Percentiles rank a stretch among this genome's conserved stretches.
These are phyloP conservation scores for Quercus engelmannii DNA, from an alignment of 306 rosid species.

Conservation along the genomic window DNA sequence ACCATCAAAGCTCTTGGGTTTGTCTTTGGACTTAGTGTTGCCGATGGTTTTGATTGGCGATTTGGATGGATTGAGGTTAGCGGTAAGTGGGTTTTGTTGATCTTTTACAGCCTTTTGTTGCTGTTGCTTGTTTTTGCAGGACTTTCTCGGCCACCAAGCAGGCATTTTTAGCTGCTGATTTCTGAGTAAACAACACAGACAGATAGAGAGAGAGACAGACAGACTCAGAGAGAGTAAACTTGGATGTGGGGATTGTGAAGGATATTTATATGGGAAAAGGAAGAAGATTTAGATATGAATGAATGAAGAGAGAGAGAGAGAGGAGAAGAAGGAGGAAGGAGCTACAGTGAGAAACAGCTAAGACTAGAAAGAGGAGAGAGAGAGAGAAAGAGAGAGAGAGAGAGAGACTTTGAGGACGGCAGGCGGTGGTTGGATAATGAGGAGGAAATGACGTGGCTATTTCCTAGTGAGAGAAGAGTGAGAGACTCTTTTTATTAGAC, in stretches of 20 bases:
- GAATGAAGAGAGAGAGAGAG: not conserved
- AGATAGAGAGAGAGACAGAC: not conserved
- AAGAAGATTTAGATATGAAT: conserved; percentile 6
- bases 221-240: conserved; percentile 14
- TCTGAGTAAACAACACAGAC: not conserved
- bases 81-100: conserved; percentile 5
- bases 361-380: conserved; percentile 12
- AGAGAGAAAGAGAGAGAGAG: conserved; percentile 11
- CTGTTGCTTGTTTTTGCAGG: conserved; percentile 59
- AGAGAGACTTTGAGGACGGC: conserved; percentile 44
- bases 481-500: too few relatives aligned
- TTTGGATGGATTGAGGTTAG: conserved; percentile 32
- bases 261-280: conserved; percentile 23
- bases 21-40: conserved; percentile 18
- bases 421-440: conserved; percentile 72
- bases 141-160: conserved; percentile 81
- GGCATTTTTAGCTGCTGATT: conserved; percentile 50
- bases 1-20: conserved; percentile 66
- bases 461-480: conserved; percentile 26
- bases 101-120: conserved; percentile 19
- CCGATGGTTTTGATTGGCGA: conserved; percentile 33
- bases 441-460: conserved; percentile 52
- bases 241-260: conserved; percentile 7
- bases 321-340: not conserved
- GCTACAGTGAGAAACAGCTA: conserved; percentile 48